Conservation (phyloP, 345 rosid species). For the Moringa oleifera region DNA sequence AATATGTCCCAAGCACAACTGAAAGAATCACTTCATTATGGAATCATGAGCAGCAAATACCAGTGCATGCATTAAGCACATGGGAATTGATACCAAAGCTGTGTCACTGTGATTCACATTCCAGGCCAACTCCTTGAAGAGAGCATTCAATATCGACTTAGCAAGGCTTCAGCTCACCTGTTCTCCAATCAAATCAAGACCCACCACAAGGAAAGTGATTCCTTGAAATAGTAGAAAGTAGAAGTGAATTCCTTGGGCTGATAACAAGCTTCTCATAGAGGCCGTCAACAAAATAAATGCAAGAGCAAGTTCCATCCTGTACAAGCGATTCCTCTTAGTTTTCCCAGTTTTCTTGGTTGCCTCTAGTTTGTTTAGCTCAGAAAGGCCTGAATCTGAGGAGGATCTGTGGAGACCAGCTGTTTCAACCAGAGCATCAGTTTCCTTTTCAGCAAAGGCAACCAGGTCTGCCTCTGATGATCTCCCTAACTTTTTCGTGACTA, state of each 20-base stretch:
- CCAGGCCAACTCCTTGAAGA: background rate
- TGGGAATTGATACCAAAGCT: constrained; percentile 3
- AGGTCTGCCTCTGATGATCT: constrained; percentile 92
- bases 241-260: constrained; percentile 89
- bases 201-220: constrained; percentile 67
- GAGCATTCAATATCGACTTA: background rate
- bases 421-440: constrained; percentile 35
- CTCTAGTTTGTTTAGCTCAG: constrained; percentile 54
- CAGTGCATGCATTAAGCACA: background rate
- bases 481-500: constrained; percentile 87
- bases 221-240: constrained; percentile 92
- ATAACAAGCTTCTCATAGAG: constrained; percentile 64
- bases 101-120: background rate
- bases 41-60: background rate
- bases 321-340: constrained; percentile 50
- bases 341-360: constrained; percentile 35
- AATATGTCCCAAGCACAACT: background rate
- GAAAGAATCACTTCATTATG: constrained; percentile 8
- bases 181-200: constrained; percentile 91
- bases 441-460: constrained; percentile 61
- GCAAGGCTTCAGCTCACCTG: constrained; percentile 49
- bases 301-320: constrained; percentile 67
- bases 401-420: constrained; percentile 39
- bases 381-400: constrained; percentile 64
- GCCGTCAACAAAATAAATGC: constrained; percentile 71